phyloP scores from a whole-genome alignment of 73 alveolate genomes.

The Blepharisma japonicum region DNA sequence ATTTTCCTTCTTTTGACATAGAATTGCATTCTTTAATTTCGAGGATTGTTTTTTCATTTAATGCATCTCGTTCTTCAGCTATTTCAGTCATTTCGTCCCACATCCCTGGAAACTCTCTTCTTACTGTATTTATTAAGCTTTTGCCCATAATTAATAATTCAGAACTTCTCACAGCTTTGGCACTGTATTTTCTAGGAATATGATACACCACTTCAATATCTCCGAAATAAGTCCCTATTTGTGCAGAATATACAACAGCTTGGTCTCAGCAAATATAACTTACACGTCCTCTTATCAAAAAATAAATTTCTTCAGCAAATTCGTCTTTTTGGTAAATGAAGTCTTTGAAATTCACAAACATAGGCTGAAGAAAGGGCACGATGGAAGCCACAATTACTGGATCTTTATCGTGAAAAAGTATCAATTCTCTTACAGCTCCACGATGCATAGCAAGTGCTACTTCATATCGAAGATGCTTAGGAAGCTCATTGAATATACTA shows the following conservation, averaged over 20 bases:
- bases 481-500: slow-evolving; percentile 60
- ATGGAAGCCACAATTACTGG: slow-evolving; percentile 59
- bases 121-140: neutral
- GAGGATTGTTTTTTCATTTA: neutral
- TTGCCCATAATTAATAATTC: slow-evolving; percentile 15
- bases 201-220: slow-evolving; percentile 60
- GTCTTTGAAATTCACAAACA: slow-evolving; percentile 55
- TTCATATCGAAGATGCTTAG: slow-evolving; percentile 68
- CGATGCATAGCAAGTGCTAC: slow-evolving; percentile 73
- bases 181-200: slow-evolving; percentile 36
- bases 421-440: slow-evolving; percentile 60
- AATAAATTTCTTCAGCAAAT: slow-evolving; percentile 68
- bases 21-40: neutral
- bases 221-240: slow-evolving; percentile 78
- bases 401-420: slow-evolving; percentile 60
- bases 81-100: slow-evolving; percentile 14
- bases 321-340: slow-evolving; percentile 58
- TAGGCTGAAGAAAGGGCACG: slow-evolving; percentile 68
- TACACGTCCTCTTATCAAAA: slow-evolving; percentile 67
- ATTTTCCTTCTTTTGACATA: neutral
- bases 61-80: neutral
- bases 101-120: neutral
- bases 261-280: slow-evolving; percentile 38
- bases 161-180: slow-evolving; percentile 23
- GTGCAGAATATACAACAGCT: slow-evolving; percentile 48